A percentile compares a stretch with the other conserved stretches of the same genome.
Conservation (phyloP, 1,139 yeast species). For the Debaryomyces udenii region DNA sequence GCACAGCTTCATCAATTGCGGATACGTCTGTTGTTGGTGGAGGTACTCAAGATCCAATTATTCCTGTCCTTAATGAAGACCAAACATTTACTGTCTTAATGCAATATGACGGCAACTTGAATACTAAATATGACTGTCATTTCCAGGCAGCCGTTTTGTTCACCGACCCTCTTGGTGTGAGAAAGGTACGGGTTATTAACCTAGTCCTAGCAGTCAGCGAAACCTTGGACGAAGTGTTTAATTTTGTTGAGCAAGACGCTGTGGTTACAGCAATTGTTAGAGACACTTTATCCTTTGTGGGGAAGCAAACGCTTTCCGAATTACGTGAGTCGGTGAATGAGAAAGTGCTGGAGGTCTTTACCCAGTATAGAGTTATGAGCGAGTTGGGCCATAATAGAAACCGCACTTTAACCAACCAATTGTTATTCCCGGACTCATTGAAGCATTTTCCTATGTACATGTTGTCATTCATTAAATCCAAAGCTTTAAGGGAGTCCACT, state of each 20-base stretch:
- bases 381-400: slow-evolving; percentile 53
- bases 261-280: slow-evolving; percentile 72
- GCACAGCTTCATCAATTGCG: slow-evolving; percentile 40
- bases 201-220: slow-evolving; percentile 80
- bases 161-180: slow-evolving; percentile 72
- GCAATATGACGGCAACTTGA: slow-evolving; percentile 75
- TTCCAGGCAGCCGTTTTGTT: slow-evolving; percentile 90
- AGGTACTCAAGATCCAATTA: slow-evolving; percentile 61
- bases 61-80: slow-evolving; percentile 68
- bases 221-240: slow-evolving; percentile 71
- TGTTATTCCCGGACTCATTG: slow-evolving; percentile 81
- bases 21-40: slow-evolving; percentile 35
- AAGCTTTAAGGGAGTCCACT: slow-evolving; percentile 57
- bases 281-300: slow-evolving; percentile 65
- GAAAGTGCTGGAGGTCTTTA: slow-evolving; percentile 71
- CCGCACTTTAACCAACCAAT: slow-evolving; percentile 58
- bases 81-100: slow-evolving; percentile 74
- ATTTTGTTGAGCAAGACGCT: slow-evolving; percentile 85
- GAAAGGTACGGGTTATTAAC: slow-evolving; percentile 86
- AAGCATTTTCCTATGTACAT: slow-evolving; percentile 71
- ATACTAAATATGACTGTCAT: slow-evolving; percentile 75
- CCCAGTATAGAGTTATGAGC: slow-evolving; percentile 69
- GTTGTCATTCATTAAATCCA: slow-evolving; percentile 69
- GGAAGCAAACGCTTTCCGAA: slow-evolving; percentile 60
- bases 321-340: slow-evolving; percentile 65